phyloP scores from a whole-genome alignment of 2,329 filamentous ascomycete genomes.

The Alternaria ethzedia region DNA sequence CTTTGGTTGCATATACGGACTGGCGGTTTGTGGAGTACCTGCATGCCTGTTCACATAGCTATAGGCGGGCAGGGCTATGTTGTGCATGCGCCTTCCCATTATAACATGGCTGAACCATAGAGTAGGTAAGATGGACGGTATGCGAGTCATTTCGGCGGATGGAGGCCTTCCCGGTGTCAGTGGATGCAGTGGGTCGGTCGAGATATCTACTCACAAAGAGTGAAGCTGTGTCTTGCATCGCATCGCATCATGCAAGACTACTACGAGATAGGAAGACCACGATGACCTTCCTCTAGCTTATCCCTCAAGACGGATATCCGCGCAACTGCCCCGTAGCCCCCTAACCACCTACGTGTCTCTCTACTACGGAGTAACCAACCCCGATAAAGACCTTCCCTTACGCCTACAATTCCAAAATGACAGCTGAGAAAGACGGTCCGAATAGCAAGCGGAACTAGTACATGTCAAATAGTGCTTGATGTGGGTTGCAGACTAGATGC shows the following conservation, averaged over 20 bases:
- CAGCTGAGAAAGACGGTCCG: slow-evolving; percentile 4
- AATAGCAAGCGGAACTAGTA: background rate
- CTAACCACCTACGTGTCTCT: background rate
- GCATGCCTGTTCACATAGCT: background rate
- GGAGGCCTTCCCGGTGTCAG: background rate
- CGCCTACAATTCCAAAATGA: background rate
- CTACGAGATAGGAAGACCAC: background rate
- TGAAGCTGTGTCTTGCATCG: background rate
- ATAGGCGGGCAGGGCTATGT: background rate
- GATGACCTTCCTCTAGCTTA: background rate
- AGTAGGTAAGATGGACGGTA: background rate
- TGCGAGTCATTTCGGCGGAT: background rate
- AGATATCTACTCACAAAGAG: background rate
- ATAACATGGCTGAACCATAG: background rate
- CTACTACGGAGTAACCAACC: background rate
- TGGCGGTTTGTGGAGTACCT: background rate
- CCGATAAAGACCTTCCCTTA: background rate
- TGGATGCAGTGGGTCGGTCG: background rate
- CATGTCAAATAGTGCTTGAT: background rate
- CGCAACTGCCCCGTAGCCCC: background rate
- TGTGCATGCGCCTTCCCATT: background rate
- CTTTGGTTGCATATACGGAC: background rate
- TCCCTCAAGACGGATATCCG: background rate
- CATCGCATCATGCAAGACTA: background rate
- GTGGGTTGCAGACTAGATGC: background rate